A percentile compares a stretch with the other conserved stretches of the same genome.
phyloP scores from a whole-genome alignment of 2,329 filamentous ascomycete genomes.

The Diaporthe sp. region DNA sequence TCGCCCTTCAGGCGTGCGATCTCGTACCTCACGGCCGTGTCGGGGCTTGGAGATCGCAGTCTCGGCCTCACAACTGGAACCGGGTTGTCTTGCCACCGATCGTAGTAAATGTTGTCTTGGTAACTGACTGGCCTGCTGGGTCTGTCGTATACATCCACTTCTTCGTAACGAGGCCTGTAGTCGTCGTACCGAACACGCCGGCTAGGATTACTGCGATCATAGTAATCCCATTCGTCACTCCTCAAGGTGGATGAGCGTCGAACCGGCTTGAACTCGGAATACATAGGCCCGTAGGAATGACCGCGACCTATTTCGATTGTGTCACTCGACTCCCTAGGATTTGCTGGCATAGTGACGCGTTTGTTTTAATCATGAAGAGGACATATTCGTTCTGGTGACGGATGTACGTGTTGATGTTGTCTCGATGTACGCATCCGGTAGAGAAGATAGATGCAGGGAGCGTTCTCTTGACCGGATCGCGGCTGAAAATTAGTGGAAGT shows the following conservation, averaged over 20 bases:
- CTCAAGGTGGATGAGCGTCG: neutral
- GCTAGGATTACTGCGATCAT: neutral
- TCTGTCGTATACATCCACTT: neutral
- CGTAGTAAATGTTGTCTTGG: neutral
- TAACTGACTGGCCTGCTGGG: neutral
- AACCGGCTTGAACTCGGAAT: neutral
- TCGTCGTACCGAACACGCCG: neutral
- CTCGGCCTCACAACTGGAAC: too few species aligned
- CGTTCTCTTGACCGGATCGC: neutral
- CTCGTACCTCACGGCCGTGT: too few species aligned
- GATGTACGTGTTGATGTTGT: neutral
- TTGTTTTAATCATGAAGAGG: neutral
- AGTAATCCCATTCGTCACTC: neutral
- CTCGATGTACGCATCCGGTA: neutral
- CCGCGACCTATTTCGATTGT: neutral
- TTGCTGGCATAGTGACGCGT: neutral
- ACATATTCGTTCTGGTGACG: neutral
- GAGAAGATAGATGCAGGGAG: neutral
- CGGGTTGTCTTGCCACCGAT: neutral
- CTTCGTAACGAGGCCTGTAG: neutral
- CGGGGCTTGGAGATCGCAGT: too few species aligned
- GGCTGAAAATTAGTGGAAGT: neutral
- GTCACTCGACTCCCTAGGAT: neutral
- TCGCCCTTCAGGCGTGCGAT: too few species aligned
- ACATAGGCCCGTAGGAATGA: neutral